Evolutionary conservation across 2,329 filamentous ascomycete species (phyloP).

Genomic region (Venturia asperata): DNA sequence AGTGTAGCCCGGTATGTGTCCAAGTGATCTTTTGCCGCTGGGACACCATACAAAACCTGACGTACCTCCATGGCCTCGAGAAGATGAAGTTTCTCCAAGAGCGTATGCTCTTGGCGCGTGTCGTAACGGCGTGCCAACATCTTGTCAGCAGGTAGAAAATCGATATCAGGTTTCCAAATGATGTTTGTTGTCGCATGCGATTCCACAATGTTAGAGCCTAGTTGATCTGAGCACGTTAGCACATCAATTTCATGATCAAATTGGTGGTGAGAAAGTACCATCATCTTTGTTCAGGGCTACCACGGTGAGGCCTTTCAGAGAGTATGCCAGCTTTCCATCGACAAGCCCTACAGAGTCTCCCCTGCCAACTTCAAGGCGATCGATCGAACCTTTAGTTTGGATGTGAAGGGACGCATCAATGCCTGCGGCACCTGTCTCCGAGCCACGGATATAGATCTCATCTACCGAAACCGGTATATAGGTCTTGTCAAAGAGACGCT

Average conservation of each 20-base stretch:
- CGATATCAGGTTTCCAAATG: neutral
- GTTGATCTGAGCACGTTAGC: too few relatives aligned
- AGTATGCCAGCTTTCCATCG: too few relatives aligned
- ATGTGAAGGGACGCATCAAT: too few relatives aligned
- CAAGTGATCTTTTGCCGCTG: too few relatives aligned
- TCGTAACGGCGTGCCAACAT: too few relatives aligned
- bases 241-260: too few relatives aligned
- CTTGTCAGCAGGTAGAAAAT: neutral
- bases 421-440: neutral
- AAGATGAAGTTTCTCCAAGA: too few relatives aligned
- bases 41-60: too few relatives aligned
- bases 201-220: neutral
- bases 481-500: neutral
- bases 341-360: neutral
- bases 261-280: too few relatives aligned
- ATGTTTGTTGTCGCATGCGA: neutral
- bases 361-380: neutral
- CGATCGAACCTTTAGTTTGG: neutral
- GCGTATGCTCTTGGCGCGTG: too few relatives aligned
- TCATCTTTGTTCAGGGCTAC: neutral
- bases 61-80: too few relatives aligned
- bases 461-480: neutral
- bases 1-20: too few relatives aligned
- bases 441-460: neutral
- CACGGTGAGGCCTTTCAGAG: neutral